phyloP scores from a whole-genome alignment of 23 red algal genomes.

The Gracilaria vermiculophylla region DNA sequence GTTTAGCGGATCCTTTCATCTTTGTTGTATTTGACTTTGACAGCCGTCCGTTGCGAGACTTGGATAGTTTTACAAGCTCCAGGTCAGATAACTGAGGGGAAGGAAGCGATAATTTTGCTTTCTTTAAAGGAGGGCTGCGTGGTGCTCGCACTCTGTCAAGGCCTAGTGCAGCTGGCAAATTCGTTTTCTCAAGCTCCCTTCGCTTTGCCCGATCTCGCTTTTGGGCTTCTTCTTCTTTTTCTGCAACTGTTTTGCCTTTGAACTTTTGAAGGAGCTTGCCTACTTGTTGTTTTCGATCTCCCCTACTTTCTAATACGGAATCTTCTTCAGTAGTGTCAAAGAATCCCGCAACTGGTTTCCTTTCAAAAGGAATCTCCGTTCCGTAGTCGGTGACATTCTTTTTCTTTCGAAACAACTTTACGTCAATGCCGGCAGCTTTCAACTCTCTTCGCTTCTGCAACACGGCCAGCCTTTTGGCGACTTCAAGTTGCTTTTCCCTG shows the following conservation, averaged over 20 bases:
- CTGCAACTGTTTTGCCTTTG: slow-evolving; percentile 34
- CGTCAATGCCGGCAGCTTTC: slow-evolving; percentile 75
- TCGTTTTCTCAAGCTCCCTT: slow-evolving; percentile 44
- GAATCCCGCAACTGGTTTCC: slow-evolving; percentile 64
- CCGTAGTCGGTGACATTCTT: slow-evolving; percentile 68
- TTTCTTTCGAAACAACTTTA: slow-evolving; percentile 40
- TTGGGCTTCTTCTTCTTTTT: slow-evolving; percentile 49
- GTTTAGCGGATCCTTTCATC: background rate
- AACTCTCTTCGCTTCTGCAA: slow-evolving; percentile 87
- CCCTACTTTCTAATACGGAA: background rate
- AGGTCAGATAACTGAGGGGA: slow-evolving; percentile 34
- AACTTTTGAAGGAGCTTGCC: slow-evolving; percentile 52
- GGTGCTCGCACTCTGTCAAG: slow-evolving; percentile 19
- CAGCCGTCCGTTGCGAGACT: background rate
- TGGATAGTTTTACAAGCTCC: slow-evolving; percentile 40
- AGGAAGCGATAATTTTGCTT: slow-evolving; percentile 22
- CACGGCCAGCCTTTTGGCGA: slow-evolving; percentile 65
- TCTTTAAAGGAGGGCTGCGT: slow-evolving; percentile 37
- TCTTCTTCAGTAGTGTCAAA: slow-evolving; percentile 67
- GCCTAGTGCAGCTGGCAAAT: slow-evolving; percentile 26
- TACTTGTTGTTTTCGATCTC: slow-evolving; percentile 3
- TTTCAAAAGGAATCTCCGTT: slow-evolving; percentile 81
- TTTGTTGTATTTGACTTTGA: background rate
- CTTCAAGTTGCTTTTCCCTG: slow-evolving; percentile 83
- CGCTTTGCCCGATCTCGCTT: slow-evolving; percentile 43